Conservation (phyloP, 805 yeast species). For the Candida ipomoeae region DNA sequence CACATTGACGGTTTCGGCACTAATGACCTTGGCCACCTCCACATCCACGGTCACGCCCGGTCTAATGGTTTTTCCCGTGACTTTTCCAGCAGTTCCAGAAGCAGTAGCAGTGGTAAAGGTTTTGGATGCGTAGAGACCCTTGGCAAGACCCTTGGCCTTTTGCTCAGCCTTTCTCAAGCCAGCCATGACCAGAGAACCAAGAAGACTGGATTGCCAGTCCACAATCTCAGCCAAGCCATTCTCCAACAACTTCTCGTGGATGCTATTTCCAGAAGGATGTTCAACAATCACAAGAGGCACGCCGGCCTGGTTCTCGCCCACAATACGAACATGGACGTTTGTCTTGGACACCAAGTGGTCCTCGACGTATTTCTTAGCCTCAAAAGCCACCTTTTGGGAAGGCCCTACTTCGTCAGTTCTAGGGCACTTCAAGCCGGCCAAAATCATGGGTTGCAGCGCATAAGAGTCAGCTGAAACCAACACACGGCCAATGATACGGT, state of each 20-base stretch:
- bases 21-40: slow-evolving; percentile 55
- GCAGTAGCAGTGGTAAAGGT: background rate
- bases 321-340: slow-evolving; percentile 43
- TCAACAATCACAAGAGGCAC: slow-evolving; percentile 53
- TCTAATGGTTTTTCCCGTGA: slow-evolving; percentile 20
- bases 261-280: slow-evolving; percentile 73
- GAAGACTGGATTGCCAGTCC: slow-evolving; percentile 71
- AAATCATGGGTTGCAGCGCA: slow-evolving; percentile 51
- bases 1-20: slow-evolving; percentile 63
- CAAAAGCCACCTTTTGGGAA: slow-evolving; percentile 48
- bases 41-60: slow-evolving; percentile 52
- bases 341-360: slow-evolving; percentile 58
- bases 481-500: slow-evolving; percentile 62
- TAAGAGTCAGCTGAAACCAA: slow-evolving; percentile 48
- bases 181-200: slow-evolving; percentile 65
- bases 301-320: slow-evolving; percentile 62
- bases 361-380: slow-evolving; percentile 62
- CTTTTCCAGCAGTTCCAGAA: slow-evolving; percentile 4
- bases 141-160: slow-evolving; percentile 54
- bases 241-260: slow-evolving; percentile 61
- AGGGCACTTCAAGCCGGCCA: slow-evolving; percentile 75
- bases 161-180: slow-evolving; percentile 61
- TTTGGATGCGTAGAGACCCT: slow-evolving; percentile 42
- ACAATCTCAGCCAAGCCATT: slow-evolving; percentile 70
- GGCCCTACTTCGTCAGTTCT: slow-evolving; percentile 49